Evolutionary conservation across 805 yeast genomes (phyloP), one percentile per base, ranked within the genome.

Genomic region (Nakazawaea laoshanensis): DNA sequence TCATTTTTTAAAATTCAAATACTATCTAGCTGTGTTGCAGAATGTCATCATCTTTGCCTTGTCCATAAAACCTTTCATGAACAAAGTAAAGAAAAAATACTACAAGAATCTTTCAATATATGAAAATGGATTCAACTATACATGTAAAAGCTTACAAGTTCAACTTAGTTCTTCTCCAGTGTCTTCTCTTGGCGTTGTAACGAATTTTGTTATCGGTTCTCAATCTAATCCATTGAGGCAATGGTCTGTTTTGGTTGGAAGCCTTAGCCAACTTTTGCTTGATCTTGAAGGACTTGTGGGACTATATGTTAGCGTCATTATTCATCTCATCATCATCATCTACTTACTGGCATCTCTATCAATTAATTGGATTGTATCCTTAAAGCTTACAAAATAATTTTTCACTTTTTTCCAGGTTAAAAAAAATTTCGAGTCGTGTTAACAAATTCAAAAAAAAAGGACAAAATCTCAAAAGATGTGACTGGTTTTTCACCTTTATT

Each of bases 101-200:
- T n/a, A n/a, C n/a, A n/a, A n/a, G n/a, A n/a, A n/a, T n/a, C n/a
- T n/a, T n/a, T n/a, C n/a, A n/a, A n/a, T n/a, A n/a, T n/a, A n/a
- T n/a, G n/a, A n/a, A n/a, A n/a, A n/a, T n/a, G n/a, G n/a, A n/a
- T n/a, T n/a, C n/a, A n/a, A n/a, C n/a, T n/a, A n/a, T n/a, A n/a
- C 27, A 31, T 14, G 15, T 10, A 18, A 59, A 18, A 26, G 28
- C 64, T 84, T 88, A 89, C 78, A 89, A 68, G 79, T 78, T 76
- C 73, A 89, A 78, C 94, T 89, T 89, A 62, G 96, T 89, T 83
- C 97, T 85, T 84, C 96, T 89, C 98, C 98, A 89, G 92, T 92
- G 95, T 80, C 97, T 83, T 85, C 97, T 87, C 87, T 92, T 92
- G 65, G 95, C 94, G 75, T 89, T 89, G 84, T 86, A 86, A 79